These are phyloP conservation scores for Vachellia collinsii DNA, from an alignment of 306 rosid species.

Conservation along the genomic window DNA sequence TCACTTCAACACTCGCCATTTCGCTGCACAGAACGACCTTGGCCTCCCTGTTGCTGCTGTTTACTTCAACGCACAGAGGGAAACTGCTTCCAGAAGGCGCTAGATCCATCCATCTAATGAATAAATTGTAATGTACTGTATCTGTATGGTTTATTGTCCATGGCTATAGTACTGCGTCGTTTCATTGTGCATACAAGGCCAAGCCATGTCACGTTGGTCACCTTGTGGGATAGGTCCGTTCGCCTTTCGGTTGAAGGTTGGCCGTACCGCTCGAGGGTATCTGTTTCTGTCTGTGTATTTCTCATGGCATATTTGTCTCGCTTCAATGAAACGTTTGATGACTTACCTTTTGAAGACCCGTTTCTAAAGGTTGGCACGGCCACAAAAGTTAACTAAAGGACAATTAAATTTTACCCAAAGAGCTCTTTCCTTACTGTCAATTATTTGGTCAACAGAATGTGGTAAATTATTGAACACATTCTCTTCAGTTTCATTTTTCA, in stretches of 20 bases:
- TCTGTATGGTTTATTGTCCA: not conserved
- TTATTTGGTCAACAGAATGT: not conserved
- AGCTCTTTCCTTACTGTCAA: not conserved
- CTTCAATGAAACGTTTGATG: not conserved
- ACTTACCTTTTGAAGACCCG: not conserved
- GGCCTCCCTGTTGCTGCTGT: conserved; percentile 90
- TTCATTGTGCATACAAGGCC: not conserved
- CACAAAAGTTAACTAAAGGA: not conserved
- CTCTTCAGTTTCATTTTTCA: not conserved
- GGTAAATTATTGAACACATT: not conserved
- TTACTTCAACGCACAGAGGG: conserved; percentile 81
- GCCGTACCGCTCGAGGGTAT: not conserved
- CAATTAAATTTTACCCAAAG: not conserved
- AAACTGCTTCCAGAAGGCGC: conserved; percentile 76
- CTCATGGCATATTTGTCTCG: not conserved
- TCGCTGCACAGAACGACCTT: conserved; percentile 64
- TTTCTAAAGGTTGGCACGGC: not conserved
- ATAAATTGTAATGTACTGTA: not conserved
- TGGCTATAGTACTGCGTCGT: not conserved
- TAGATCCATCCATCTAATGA: conserved; percentile 16
- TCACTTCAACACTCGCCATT: conserved; percentile 65
- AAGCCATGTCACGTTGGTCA: not conserved
- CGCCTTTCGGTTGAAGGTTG: not conserved
- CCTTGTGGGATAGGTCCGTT: not conserved
- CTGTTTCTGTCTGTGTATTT: not conserved